phyloP scores from a whole-genome alignment of 306 rosid species.

The Cicer pinnatifidum region DNA sequence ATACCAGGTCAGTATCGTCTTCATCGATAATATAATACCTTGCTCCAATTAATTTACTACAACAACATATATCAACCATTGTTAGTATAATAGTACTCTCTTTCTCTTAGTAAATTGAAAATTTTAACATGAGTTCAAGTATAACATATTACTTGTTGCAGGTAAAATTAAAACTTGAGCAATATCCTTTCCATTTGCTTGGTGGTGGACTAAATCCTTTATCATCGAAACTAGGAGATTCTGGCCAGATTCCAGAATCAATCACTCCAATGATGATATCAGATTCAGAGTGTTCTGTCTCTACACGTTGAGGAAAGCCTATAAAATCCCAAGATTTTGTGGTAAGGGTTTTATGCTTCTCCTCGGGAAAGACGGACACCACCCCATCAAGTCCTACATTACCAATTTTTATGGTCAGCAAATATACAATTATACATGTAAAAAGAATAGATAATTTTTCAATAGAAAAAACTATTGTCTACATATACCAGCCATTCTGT shows the following conservation, averaged over 20 bases:
- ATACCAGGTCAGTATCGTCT: too few species aligned
- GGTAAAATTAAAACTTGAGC: not conserved
- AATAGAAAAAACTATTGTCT: too few species aligned
- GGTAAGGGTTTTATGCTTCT: slow-evolving; percentile 46
- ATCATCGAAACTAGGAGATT: slow-evolving; percentile 54
- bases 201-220: slow-evolving; percentile 41
- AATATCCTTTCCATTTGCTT: too few species aligned
- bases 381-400: slow-evolving; percentile 53
- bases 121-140: too few species aligned
- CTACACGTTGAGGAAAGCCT: slow-evolving; percentile 47
- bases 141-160: slow-evolving; percentile 52
- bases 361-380: slow-evolving; percentile 58
- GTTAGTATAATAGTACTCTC: too few species aligned
- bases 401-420: not conserved
- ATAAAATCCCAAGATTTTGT: slow-evolving; percentile 72
- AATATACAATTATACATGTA: too few species aligned
- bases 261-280: slow-evolving; percentile 55
- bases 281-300: slow-evolving; percentile 42
- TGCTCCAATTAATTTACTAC: too few species aligned
- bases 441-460: too few species aligned
- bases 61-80: too few species aligned
- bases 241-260: slow-evolving; percentile 64
- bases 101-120: too few species aligned
- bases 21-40: too few species aligned
- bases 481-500: slow-evolving; percentile 43